phyloP scores from a whole-genome alignment of 306 rosid genomes.

The Vigna nakashimae region DNA sequence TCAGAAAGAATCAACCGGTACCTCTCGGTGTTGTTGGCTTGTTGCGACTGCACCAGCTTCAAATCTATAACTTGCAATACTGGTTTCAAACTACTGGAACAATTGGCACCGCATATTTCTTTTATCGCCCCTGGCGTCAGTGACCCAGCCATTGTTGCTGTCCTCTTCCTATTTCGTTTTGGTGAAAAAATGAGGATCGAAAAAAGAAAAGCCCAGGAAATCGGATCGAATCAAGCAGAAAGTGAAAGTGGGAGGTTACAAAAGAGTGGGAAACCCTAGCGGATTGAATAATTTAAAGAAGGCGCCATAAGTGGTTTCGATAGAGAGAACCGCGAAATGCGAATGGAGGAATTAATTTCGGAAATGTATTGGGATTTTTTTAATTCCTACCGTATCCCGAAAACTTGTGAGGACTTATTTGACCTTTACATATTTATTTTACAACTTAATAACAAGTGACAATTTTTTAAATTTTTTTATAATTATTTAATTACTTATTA shows the following conservation, averaged over 20 bases:
- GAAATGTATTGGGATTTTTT: background rate
- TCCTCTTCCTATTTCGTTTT: background rate
- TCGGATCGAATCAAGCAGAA: background rate
- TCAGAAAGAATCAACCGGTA: slow-evolving; percentile 72
- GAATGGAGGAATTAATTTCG: background rate
- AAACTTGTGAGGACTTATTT: no score
- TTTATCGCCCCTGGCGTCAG: slow-evolving; percentile 69
- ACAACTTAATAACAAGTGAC: no score
- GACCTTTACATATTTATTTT: no score
- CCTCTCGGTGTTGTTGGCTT: slow-evolving; percentile 54
- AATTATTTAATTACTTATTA: no score
- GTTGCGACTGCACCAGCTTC: slow-evolving; percentile 59
- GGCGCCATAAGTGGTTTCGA: slow-evolving; percentile 55
- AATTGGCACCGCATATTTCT: slow-evolving; percentile 52
- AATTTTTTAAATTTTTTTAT: no score
- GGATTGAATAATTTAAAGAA: slow-evolving; percentile 19
- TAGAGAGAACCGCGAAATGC: slow-evolving; percentile 37
- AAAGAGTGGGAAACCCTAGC: slow-evolving; percentile 58
- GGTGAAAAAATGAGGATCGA: background rate
- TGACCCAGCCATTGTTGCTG: slow-evolving; percentile 45
- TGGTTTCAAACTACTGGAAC: slow-evolving; percentile 54
- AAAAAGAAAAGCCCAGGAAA: background rate
- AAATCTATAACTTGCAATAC: slow-evolving; percentile 73
- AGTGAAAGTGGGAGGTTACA: background rate
- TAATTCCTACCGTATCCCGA: slow-evolving; percentile 31